Conservation (phyloP, 306 rosid species). For the Prunus armeniaca region DNA sequence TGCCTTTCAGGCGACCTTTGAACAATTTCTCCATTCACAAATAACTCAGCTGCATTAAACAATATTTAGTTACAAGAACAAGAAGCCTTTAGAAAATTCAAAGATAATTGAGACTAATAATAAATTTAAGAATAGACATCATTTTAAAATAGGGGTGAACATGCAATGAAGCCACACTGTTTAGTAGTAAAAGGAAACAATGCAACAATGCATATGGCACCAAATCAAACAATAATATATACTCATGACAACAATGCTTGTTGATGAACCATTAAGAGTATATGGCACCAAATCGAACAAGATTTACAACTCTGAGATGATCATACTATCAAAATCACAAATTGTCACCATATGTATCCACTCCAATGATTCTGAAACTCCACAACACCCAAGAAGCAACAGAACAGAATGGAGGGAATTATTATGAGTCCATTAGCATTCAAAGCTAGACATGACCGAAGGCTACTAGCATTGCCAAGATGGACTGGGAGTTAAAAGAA, state of each 20-base stretch:
- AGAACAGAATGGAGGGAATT: slow-evolving; percentile 35
- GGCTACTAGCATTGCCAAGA: slow-evolving; percentile 68
- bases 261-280: not conserved
- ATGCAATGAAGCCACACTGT: not conserved
- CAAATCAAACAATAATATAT: too few relatives aligned
- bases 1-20: slow-evolving; percentile 95
- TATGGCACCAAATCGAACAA: not conserved
- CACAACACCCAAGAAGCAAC: slow-evolving; percentile 22
- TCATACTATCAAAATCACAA: not conserved
- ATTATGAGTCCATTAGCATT: slow-evolving; percentile 61
- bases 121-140: not conserved
- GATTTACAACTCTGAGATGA: not conserved
- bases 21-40: slow-evolving; percentile 91
- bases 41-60: slow-evolving; percentile 68
- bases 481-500: slow-evolving; percentile 34
- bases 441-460: slow-evolving; percentile 50
- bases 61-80: not conserved
- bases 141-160: not conserved
- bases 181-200: not conserved
- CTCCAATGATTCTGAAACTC: slow-evolving; percentile 45
- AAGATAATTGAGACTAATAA: not conserved
- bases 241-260: not conserved
- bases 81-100: not conserved
- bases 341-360: slow-evolving; percentile 26
- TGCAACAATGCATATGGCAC: not conserved